These are phyloP conservation scores for Paecilomyces fulvus DNA, from an alignment of 2,329 filamentous ascomycete species.

Conservation along the genomic window DNA sequence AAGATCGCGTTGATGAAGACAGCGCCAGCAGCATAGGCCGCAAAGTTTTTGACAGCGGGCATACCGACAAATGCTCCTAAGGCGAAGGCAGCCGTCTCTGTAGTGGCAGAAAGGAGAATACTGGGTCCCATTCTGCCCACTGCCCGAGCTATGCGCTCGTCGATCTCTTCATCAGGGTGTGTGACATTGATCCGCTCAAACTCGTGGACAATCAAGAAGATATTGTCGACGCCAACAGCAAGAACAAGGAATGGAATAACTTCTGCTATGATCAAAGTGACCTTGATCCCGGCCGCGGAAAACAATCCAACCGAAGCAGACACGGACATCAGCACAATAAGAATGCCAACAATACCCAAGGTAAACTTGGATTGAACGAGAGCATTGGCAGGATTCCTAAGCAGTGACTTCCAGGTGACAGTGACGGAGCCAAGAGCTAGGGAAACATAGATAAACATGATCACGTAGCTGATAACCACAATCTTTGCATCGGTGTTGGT, in stretches of 20 bases:
- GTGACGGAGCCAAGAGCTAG: constrained; percentile 84
- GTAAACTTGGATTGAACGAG: constrained; percentile 96
- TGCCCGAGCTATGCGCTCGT: constrained; percentile 75
- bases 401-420: constrained; percentile 64
- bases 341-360: constrained; percentile 83
- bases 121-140: constrained; percentile 96
- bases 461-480: constrained; percentile 88
- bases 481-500: constrained; percentile 98
- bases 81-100: constrained; percentile 88
- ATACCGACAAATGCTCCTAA: constrained; percentile 91
- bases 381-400: constrained; percentile 73
- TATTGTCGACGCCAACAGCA: constrained; percentile 96
- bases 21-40: constrained; percentile 88
- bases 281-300: constrained; percentile 83
- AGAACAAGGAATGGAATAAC: constrained; percentile 97
- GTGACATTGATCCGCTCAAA: constrained; percentile 91
- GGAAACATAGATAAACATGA: constrained; percentile 98
- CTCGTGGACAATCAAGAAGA: constrained; percentile 96
- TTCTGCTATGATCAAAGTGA: constrained; percentile 94
- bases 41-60: constrained; percentile 97
- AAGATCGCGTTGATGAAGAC: constrained; percentile 96
- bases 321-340: constrained; percentile 97
- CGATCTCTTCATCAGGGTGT: constrained; percentile 79
- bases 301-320: constrained; percentile 91
- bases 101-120: constrained; percentile 88